A percentile compares a stretch with the other conserved stretches of the same genome.
Conservation (phyloP, 129 eudicot genomes). For the Erigeron canadensis region DNA sequence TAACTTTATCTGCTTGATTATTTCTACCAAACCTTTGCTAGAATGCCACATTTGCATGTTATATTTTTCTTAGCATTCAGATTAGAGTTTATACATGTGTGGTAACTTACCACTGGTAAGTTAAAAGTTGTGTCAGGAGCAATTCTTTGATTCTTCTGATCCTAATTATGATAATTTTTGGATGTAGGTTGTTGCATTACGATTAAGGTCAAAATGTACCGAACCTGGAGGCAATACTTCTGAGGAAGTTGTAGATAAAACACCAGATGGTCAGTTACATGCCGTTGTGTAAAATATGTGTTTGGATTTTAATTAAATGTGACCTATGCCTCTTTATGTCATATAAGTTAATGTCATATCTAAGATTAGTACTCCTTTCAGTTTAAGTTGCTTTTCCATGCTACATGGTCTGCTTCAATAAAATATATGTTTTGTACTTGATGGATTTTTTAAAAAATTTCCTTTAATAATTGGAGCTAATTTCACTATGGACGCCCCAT, state of each 20-base stretch:
- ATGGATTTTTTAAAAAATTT: neutral
- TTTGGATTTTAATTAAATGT: neutral
- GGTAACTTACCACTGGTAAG: too few species aligned
- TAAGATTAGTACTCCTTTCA: conserved; percentile 3
- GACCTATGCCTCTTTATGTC: conserved; percentile 14
- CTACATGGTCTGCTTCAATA: neutral
- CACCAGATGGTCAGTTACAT: conserved; percentile 45
- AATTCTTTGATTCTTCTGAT: neutral
- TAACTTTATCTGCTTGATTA: neutral
- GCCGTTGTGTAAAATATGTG: conserved; percentile 1
- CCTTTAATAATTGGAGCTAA: neutral
- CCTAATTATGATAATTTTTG: conserved; percentile 16
- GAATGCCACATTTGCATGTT: neutral
- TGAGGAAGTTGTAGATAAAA: conserved; percentile 41
- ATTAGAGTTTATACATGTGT: neutral
- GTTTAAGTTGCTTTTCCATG: neutral
- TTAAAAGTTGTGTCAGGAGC: neutral
- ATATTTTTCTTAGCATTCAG: neutral
- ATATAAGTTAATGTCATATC: conserved; percentile 9
- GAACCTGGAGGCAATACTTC: conserved; percentile 38
- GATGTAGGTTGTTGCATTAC: conserved; percentile 76
- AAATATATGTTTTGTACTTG: neutral
- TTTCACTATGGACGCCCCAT: neutral
- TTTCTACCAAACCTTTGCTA: neutral
- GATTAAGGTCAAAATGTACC: conserved; percentile 64